Evolutionary conservation across 371 early-diverging fungal species (phyloP).

Genomic region (Umbelopsis sp.): DNA sequence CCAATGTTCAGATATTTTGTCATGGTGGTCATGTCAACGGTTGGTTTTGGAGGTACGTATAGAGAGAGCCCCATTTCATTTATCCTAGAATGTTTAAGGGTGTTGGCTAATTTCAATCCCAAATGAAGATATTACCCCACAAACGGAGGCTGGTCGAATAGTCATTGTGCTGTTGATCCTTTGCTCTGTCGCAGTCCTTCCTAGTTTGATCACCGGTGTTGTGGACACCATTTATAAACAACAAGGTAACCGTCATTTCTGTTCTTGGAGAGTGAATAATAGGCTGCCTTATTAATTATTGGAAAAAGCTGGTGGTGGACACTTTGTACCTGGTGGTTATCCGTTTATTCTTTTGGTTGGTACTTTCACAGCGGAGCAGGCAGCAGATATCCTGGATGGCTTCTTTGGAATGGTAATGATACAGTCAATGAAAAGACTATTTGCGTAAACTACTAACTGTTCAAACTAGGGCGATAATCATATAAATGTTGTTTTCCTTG

Average conservation of each 20-base stretch:
- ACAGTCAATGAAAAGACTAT: no score
- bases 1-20: slow-evolving; percentile 51
- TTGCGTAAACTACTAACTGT: background rate
- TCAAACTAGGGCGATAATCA: slow-evolving; percentile 46
- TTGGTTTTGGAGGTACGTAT: slow-evolving; percentile 71
- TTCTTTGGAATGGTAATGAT: slow-evolving; percentile 60
- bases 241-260: slow-evolving; percentile 36
- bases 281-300: background rate
- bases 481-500: slow-evolving; percentile 61
- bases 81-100: no score
- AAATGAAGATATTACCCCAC: slow-evolving; percentile 66
- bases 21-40: slow-evolving; percentile 73
- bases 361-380: slow-evolving; percentile 54
- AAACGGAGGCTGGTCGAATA: slow-evolving; percentile 59
- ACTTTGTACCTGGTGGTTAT: slow-evolving; percentile 45
- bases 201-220: slow-evolving; percentile 58
- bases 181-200: slow-evolving; percentile 66
- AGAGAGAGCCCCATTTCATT: background rate
- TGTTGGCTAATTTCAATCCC: background rate
- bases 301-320: slow-evolving; percentile 44
- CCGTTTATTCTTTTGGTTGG: slow-evolving; percentile 71
- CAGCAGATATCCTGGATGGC: slow-evolving; percentile 63
- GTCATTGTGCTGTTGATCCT: slow-evolving; percentile 74
- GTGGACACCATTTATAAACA: slow-evolving; percentile 58
- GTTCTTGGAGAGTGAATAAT: background rate